These are phyloP conservation scores for Boletus eberwhitei DNA, from an alignment of 768 basidiomycete genomes.

Conservation along the genomic window DNA sequence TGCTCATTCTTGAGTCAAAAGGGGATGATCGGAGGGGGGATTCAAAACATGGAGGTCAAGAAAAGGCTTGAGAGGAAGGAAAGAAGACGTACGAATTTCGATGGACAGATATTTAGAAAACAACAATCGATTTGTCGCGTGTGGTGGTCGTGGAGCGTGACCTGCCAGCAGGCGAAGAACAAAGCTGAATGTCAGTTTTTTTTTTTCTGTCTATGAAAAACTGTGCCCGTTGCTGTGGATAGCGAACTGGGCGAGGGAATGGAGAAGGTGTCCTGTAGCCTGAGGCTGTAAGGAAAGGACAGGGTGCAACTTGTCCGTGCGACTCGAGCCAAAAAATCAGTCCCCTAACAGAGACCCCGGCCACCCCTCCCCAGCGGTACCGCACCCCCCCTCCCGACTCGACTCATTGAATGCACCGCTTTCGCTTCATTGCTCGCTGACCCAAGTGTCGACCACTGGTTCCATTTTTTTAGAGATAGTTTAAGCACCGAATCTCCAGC, in stretches of 20 bases:
- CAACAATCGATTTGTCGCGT: conserved; percentile 55
- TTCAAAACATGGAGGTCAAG: not conserved
- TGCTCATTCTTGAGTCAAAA: conserved; percentile 76
- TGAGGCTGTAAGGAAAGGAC: conserved; percentile 39
- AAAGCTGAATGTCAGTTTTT: conserved; percentile 44
- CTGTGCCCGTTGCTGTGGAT: conserved; percentile 35
- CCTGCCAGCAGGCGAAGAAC: conserved; percentile 87
- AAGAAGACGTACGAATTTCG: conserved; percentile 40
- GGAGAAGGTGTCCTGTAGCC: conserved; percentile 33
- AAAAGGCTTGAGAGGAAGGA: conserved; percentile 9
- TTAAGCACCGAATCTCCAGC: not conserved
- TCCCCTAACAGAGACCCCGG: conserved; percentile 27
- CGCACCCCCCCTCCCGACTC: not conserved
- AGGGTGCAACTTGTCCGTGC: conserved; percentile 32
- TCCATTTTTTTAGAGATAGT: not conserved
- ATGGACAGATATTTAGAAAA: conserved; percentile 45
- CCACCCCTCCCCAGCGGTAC: conserved; percentile 21
- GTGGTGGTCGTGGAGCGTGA: conserved; percentile 82
- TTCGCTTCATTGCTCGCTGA: not conserved
- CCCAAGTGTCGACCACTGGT: not conserved
- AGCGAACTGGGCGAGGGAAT: conserved; percentile 32
- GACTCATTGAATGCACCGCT: conserved; percentile 4
- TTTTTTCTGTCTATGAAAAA: conserved; percentile 39
- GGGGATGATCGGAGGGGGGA: conserved; percentile 6
- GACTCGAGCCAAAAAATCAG: conserved; percentile 32